Base-by-base conservation (phyloP, 2,329 filamentous ascomycete species). In the Colletotrichum liriopes region DNA sequence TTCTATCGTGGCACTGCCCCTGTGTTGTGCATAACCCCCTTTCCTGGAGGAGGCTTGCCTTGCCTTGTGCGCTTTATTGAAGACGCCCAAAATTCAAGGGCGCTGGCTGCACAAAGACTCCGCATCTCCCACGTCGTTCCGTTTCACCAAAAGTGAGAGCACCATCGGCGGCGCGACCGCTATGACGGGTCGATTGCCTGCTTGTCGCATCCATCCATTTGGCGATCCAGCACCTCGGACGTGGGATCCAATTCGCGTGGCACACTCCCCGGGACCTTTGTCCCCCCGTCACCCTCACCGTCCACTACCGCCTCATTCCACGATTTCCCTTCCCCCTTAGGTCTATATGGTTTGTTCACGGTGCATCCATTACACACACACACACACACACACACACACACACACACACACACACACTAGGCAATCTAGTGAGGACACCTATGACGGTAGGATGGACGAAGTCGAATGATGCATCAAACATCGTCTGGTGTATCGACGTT, bases 211-310 rank as follows among this genome's bases (percentile, higher is more conserved):
- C 62, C 65, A 43, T 62, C 56, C 32, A 72, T 72, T 8, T 62
- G 63, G 55, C 47, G 59, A 65, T 64, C 69, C 69, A 69, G 54
- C 59, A 69, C 69, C 65, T 69, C 37, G 69, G 65, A 64, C 37
- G 39, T 52, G 69, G 69, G 62, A 35, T 59, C 59, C 26, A 60
- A 58, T 54, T 35, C 65, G 59, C 59, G 59, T 72, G 65, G 56
- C 69, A 67, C 67, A 26, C 43, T 45, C 49, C 37, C 67, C 20
- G 37, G 69, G 65, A 29, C 59, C 52, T 47, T 62, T 45, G 58
- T 63, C 29, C 58, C 59, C 59, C 64, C 32, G 35, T 63, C 56
- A 43, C 43, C 49, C 49, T 51, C 58, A 20, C n/a, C 54, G 45
- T 43, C 64, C 23, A 49, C 43, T 8, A 37, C 23, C 23, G 8